A percentile compares a stretch with the other conserved stretches of the same genome.
Evolutionary conservation across 192 early-diverging fungal genomes (phyloP).

Genomic region (Jimgerdemannia lactiflua): DNA sequence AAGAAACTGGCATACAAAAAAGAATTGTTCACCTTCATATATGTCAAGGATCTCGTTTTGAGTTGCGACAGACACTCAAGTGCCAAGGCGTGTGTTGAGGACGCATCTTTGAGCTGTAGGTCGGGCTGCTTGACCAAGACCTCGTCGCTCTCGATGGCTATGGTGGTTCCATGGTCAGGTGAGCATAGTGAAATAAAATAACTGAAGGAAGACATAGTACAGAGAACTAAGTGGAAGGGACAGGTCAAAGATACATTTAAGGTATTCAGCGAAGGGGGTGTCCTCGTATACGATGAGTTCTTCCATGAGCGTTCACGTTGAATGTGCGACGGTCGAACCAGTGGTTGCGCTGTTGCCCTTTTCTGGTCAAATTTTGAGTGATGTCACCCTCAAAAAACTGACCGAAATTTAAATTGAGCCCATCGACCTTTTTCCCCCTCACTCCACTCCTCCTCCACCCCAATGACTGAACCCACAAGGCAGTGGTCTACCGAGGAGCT

Average conservation of each 20-base stretch:
- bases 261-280: slow-evolving; percentile 57
- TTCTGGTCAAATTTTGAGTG: background rate
- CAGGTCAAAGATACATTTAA: slow-evolving; percentile 37
- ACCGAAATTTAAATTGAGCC: no score
- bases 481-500: slow-evolving; percentile 66
- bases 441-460: background rate
- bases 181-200: background rate
- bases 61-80: background rate
- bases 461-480: slow-evolving; percentile 24
- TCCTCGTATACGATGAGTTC: slow-evolving; percentile 64
- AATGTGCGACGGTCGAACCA: background rate
- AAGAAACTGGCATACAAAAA: no score
- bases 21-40: background rate
- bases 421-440: no score
- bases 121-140: slow-evolving; percentile 14
- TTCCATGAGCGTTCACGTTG: slow-evolving; percentile 30
- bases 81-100: background rate
- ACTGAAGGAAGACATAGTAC: background rate
- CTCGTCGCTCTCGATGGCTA: slow-evolving; percentile 22
- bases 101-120: background rate
- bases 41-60: background rate
- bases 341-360: background rate
- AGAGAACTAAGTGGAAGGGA: background rate
- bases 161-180: background rate
- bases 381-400: background rate